phyloP scores from a whole-genome alignment of 345 rosid genomes.

The Moricandia moricandioides region DNA sequence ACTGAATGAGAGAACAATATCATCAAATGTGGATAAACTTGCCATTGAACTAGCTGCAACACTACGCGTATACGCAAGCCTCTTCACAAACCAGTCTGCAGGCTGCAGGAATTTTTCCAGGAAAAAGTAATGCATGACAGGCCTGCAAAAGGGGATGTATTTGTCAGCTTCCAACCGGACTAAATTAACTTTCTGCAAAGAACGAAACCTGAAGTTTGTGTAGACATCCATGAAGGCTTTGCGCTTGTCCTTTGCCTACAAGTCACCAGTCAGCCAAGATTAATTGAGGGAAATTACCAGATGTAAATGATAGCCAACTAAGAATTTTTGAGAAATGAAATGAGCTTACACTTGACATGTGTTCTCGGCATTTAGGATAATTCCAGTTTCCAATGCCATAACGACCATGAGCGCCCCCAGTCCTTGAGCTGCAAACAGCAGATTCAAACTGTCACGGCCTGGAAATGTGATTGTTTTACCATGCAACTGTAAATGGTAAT shows the following conservation, averaged over 20 bases:
- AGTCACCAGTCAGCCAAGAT: slow-evolving; percentile 15
- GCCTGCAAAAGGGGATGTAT: slow-evolving; percentile 53
- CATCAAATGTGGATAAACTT: slow-evolving; percentile 24
- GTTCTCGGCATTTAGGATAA: slow-evolving; percentile 74
- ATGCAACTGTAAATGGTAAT: slow-evolving; percentile 10
- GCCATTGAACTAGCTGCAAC: slow-evolving; percentile 98
- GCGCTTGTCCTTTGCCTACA: slow-evolving; percentile 82
- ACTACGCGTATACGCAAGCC: slow-evolving; percentile 95
- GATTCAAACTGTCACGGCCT: slow-evolving; percentile 4
- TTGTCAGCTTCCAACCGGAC: slow-evolving; percentile 16
- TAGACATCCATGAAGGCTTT: slow-evolving; percentile 80
- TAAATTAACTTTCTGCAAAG: slow-evolving; percentile 8
- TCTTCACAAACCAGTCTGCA: slow-evolving; percentile 97
- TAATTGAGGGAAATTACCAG: background rate
- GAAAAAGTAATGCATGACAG: slow-evolving; percentile 95
- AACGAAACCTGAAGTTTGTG: slow-evolving; percentile 75
- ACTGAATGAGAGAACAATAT: slow-evolving; percentile 1
- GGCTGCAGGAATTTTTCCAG: slow-evolving; percentile 86
- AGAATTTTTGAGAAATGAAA: slow-evolving; percentile 13
- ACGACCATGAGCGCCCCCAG: slow-evolving; percentile 89
- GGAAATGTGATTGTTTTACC: background rate
- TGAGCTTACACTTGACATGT: slow-evolving; percentile 67
- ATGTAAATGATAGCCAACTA: slow-evolving; percentile 21
- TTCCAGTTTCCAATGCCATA: slow-evolving; percentile 88
- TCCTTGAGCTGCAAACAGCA: slow-evolving; percentile 49